phyloP scores from a whole-genome alignment of 139 green algal genomes.

The Astrephomene gubernaculifera region DNA sequence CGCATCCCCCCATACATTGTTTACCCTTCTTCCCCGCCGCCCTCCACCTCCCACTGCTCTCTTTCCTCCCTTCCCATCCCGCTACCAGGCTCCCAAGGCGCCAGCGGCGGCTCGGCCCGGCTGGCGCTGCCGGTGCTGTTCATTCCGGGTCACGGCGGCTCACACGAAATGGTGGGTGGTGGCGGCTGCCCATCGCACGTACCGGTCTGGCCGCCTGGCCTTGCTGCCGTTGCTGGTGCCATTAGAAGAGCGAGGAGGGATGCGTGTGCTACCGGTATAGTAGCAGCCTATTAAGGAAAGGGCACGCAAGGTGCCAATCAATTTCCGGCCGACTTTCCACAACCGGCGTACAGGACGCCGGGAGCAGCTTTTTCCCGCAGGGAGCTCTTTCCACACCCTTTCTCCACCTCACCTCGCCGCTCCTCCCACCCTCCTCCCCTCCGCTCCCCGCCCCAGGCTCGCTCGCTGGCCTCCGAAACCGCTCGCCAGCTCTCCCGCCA shows the following conservation, averaged over 20 bases:
- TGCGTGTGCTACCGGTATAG: no score
- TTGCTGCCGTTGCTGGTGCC: no score
- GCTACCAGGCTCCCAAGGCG: background rate
- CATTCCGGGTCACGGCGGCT: slow-evolving; percentile 65
- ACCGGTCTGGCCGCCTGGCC: no score
- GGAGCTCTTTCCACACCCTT: no score
- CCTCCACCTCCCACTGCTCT: background rate
- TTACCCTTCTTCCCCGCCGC: background rate
- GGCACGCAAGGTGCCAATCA: no score
- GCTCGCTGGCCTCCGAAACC: slow-evolving; percentile 61
- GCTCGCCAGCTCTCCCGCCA: slow-evolving; percentile 13
- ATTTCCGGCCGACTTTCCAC: no score
- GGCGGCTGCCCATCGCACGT: no score
- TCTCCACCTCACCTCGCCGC: background rate
- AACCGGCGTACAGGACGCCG: no score
- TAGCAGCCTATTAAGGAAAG: no score
- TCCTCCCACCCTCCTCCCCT: background rate
- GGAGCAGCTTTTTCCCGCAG: no score
- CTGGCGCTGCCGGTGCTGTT: slow-evolving; percentile 59
- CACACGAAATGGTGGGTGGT: slow-evolving; percentile 56
- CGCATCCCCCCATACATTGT: background rate
- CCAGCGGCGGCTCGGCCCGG: background rate
- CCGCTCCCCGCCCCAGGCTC: slow-evolving; percentile 33
- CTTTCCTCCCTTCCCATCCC: background rate
- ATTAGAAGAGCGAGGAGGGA: no score